Base-by-base conservation (phyloP, 2,329 filamentous ascomycete genomes). In the Graphilbum sp. region DNA sequence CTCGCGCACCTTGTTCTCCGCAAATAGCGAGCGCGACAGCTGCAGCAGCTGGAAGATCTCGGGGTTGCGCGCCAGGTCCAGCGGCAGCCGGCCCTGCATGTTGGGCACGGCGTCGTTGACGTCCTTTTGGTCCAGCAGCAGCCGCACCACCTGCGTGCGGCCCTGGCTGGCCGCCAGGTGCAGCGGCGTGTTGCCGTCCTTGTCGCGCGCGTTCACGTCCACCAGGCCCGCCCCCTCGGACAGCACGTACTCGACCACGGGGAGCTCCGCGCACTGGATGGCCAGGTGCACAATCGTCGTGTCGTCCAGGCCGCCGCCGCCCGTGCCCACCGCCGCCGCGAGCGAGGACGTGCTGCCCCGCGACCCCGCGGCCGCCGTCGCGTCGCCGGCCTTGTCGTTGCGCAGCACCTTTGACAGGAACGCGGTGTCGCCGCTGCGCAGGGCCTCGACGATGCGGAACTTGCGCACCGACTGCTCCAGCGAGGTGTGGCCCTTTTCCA, bases 31-130 rank as follows among this genome's bases (percentile, higher is more conserved):
- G 33, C 87, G 74, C 9, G 86, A 79, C 15, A 96, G 75, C 57
- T 98, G 90, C 37, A 98, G 68, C 51, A 88, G 79, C 59, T 96
- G 87, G 61, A 93, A 96, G 40, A 96, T 95, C 16, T 96, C 88
- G 1, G 90, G 85, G 20, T 78, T 95, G 30, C 87, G 77, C 5
- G 90, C 85, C 32, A 95, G 66, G 51, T 98, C 90, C 37, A 96
- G 72, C 5, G 90, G 78, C 4, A 86, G 72, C 51, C 87, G 85
- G 38, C 85, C 86, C 41, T 83, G 77, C 51, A 78, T 76, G 59
- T 98, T 98, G 39, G 78, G 65, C 35, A 92, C 65, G 7, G 86
- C 78, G 54, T 98, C 90, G 52, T 95, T 94, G 59, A 96, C 83
- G 34, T 71, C 75, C 33, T 77, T 72, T 47, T 85, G 79, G 37